A percentile compares a stretch with the other conserved stretches of the same genome.
Evolutionary conservation across 2,329 filamentous ascomycete species (phyloP).

Genomic region (Tothia fuscella): DNA sequence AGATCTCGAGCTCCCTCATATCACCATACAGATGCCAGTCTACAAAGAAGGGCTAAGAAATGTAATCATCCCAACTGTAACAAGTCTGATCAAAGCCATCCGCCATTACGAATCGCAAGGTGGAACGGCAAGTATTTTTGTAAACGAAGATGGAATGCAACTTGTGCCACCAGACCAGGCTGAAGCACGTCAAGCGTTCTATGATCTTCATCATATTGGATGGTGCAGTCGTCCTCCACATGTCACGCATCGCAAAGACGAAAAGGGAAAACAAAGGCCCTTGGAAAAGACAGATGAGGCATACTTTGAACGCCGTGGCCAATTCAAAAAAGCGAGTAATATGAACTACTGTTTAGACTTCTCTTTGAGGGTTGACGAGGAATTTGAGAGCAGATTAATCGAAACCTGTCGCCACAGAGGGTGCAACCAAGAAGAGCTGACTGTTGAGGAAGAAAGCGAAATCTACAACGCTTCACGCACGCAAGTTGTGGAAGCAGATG

Average conservation of each 20-base stretch:
- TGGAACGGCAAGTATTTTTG: slow-evolving; percentile 10
- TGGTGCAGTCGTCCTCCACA: slow-evolving; percentile 6
- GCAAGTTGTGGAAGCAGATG: not conserved
- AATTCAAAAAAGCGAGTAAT: slow-evolving; percentile 58
- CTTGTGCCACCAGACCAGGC: not conserved
- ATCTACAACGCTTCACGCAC: not conserved
- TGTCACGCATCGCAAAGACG: not conserved
- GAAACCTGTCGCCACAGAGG: not conserved
- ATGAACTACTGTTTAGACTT: slow-evolving; percentile 62
- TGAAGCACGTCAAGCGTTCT: slow-evolving; percentile 9
- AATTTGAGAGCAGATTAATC: not conserved
- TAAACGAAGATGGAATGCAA: slow-evolving; percentile 11
- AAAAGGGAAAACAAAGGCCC: not conserved
- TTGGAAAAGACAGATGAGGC: not conserved
- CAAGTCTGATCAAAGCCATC: slow-evolving; percentile 5
- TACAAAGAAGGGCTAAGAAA: slow-evolving; percentile 10
- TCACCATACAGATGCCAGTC: slow-evolving; percentile 12
- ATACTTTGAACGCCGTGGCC: slow-evolving; percentile 7
- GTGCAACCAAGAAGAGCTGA: slow-evolving; percentile 30
- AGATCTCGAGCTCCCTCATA: slow-evolving; percentile 8
- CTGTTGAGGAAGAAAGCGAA: slow-evolving; percentile 13
- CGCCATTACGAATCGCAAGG: slow-evolving; percentile 9
- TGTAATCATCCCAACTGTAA: slow-evolving; percentile 10
- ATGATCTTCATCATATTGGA: slow-evolving; percentile 10
- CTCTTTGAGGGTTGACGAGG: slow-evolving; percentile 53